Evolutionary conservation across 768 basidiomycete species (phyloP).

Genomic region (Pulveroboletus sp.): DNA sequence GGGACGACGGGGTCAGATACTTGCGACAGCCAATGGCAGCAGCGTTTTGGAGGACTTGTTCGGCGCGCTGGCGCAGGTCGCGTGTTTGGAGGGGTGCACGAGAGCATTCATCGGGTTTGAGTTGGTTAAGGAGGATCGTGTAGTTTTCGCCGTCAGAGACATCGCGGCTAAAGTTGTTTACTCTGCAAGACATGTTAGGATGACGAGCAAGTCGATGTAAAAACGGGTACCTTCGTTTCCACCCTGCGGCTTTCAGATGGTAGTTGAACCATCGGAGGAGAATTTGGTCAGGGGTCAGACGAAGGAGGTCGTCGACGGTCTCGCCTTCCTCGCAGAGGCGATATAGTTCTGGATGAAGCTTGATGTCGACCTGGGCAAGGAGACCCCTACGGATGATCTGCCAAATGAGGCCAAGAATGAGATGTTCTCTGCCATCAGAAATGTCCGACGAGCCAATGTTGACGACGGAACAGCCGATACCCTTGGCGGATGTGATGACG

Average conservation of each 20-base stretch:
- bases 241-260: conserved; percentile 93
- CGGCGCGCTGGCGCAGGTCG: conserved; percentile 82
- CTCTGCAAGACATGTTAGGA: conserved; percentile 47
- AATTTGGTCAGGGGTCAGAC: conserved; percentile 95
- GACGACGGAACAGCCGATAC: conserved; percentile 97
- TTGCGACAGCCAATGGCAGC: conserved; percentile 92
- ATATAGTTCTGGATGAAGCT: conserved; percentile 95
- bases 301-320: conserved; percentile 92
- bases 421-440: conserved; percentile 90
- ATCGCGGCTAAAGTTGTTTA: conserved; percentile 96
- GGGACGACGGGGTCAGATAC: conserved; percentile 89
- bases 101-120: conserved; percentile 92
- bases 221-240: conserved; percentile 67
- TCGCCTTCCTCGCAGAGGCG: conserved; percentile 95
- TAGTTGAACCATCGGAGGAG: conserved; percentile 99
- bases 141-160: conserved; percentile 98
- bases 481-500: conserved; percentile 96
- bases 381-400: conserved; percentile 95
- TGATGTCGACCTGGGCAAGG: conserved; percentile 95
- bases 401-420: conserved; percentile 98
- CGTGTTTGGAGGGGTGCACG: conserved; percentile 84
- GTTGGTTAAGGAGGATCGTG: conserved; percentile 91
- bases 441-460: conserved; percentile 96
- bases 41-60: conserved; percentile 93
- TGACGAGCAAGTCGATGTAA: neutral